Evolutionary conservation across 1,284 basidiomycete genomes (phyloP).

Genomic region (Thecaphora thlaspeos): DNA sequence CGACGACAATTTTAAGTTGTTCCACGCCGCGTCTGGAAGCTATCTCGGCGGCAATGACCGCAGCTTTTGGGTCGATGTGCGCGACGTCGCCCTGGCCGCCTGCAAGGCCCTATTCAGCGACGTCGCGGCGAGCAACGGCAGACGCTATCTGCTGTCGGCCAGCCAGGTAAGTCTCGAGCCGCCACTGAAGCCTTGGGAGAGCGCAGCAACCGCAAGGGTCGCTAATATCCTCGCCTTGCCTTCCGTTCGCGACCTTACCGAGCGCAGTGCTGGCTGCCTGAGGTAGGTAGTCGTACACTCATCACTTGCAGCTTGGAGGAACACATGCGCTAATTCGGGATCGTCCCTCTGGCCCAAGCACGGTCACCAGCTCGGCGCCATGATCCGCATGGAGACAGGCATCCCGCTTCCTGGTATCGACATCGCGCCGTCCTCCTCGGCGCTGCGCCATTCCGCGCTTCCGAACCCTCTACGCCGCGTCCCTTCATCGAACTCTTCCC

Average conservation of each 20-base stretch:
- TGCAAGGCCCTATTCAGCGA: constrained; percentile 2
- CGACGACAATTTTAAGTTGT: constrained; percentile 2
- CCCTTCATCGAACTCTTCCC: not conserved
- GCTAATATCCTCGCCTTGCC: too few species aligned
- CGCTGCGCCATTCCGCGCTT: not conserved
- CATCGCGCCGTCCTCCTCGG: not conserved
- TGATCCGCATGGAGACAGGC: not conserved
- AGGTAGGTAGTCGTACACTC: too few species aligned
- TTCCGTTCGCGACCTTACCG: too few species aligned
- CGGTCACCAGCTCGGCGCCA: not conserved
- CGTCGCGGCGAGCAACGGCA: not conserved
- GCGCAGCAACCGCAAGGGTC: too few species aligned
- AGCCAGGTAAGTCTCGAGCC: constrained; percentile 1
- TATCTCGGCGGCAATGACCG: not conserved
- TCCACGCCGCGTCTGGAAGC: not conserved
- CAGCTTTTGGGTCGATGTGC: constrained; percentile 2
- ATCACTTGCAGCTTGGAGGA: too few species aligned
- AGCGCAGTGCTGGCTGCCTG: not conserved
- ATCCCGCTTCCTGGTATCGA: not conserved
- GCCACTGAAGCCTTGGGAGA: too few species aligned
- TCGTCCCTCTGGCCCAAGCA: too few species aligned
- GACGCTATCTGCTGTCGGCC: not conserved
- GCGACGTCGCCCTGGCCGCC: not conserved
- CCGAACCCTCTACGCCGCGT: too few species aligned
- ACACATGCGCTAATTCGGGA: too few species aligned